Base-by-base conservation (phyloP, 345 rosid species). In the Euclidium syriacum region DNA sequence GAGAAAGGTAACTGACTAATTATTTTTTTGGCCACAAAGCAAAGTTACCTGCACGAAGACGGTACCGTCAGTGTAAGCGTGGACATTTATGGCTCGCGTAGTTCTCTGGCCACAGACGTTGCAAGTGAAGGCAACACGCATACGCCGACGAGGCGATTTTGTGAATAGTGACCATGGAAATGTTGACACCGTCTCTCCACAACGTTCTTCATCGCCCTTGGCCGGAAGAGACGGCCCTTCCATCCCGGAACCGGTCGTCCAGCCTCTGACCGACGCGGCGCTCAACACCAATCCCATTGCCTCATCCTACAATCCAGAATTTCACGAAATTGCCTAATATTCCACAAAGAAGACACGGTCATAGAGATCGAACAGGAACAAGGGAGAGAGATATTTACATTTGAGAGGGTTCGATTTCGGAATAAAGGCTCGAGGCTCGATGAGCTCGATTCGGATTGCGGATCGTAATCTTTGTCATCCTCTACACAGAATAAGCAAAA, bases 211-310 rank as follows among this genome's bases (percentile, higher is more conserved):
- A 14, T 81, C 88, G 0, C 80, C 44, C 22, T 83, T 79, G 0
- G 74, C 91, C 8, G 96, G 88, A 36, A 67, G 79, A 1, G 92
- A 61, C 0, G 96, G 96, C 3, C 98, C 98, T 74, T 88, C 92
- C 98, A 91, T 85, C 16, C 98, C 96, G 3, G 96, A 91, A 29
- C 90, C 90, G 1, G 98, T 91, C 0, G 92, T 91, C 98, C 96
- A 91, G 2, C 98, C 95, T 62, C 95, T 74, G 17, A 85, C 82
- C 18, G 95, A 85, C 0, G 95, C 88, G 10, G 88, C 84, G 72
- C 83, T 86, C 67, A 91, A 64, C 40, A 88, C 96, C 74, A 91
- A 70, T 42, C 96, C 96, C 96, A 91, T 88, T 0, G 96, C 95
- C 0, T 70, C 95, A 55, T 91, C 96, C 90, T 88, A 51, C 20